Conservation (phyloP, 1,284 basidiomycete species). For the Laetiporus sulphureus region DNA sequence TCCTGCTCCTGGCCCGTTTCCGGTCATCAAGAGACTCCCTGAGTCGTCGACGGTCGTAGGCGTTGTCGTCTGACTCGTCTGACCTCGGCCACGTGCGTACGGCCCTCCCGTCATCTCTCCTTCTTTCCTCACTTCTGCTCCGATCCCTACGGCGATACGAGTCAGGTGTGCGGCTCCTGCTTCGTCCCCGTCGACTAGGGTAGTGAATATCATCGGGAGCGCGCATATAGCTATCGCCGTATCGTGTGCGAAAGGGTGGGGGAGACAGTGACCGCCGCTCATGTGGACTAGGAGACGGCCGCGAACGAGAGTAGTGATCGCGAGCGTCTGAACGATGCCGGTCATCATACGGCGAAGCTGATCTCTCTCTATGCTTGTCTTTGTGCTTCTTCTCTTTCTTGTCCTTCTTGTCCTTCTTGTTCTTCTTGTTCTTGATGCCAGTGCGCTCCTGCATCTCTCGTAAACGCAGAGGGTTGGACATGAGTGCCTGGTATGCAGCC, state of each 20-base stretch:
- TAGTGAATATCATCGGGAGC: conserved; percentile 13
- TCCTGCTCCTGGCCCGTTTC: conserved; percentile 45
- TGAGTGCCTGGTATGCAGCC: conserved; percentile 82
- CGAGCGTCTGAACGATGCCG: conserved; percentile 30
- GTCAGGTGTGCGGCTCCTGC: conserved; percentile 23
- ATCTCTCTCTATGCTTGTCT: conserved; percentile 28
- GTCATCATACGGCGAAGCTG: conserved; percentile 29
- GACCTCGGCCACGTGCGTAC: conserved; percentile 34
- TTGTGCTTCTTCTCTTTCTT: conserved; percentile 49
- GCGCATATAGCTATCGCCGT: conserved; percentile 24
- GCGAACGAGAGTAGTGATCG: conserved; percentile 27
- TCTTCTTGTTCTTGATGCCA: conserved; percentile 71
- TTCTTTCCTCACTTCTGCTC: conserved; percentile 15
- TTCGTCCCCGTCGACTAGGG: conserved; percentile 19
- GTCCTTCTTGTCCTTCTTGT: conserved; percentile 64
- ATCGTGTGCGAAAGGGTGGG: conserved; percentile 21
- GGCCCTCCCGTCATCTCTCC: conserved; percentile 14
- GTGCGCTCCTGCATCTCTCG: conserved; percentile 74
- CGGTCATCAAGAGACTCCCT: conserved; percentile 20
- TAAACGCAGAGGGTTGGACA: conserved; percentile 87
- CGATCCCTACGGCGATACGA: conserved; percentile 21
- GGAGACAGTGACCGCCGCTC: conserved; percentile 33
- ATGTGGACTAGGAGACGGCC: conserved; percentile 34
- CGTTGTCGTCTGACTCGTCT: conserved; percentile 41
- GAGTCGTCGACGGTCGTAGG: conserved; percentile 15